Evolutionary conservation across 805 yeast genomes (phyloP).

Genomic region (Kuraishia molischiana): DNA sequence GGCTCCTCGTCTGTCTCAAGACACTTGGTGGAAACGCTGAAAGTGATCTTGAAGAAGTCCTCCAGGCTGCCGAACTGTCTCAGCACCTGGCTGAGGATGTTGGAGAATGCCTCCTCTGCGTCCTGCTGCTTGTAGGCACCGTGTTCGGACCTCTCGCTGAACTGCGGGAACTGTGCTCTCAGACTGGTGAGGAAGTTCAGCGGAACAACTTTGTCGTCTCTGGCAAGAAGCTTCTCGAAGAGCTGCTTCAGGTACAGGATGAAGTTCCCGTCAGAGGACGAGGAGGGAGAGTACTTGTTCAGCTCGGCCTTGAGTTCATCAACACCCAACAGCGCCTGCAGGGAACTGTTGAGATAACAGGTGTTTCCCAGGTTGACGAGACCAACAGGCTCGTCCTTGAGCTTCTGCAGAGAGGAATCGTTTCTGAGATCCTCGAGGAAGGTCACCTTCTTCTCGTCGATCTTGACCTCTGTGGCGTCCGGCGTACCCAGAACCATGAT

Average conservation of each 20-base stretch:
- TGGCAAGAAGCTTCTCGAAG: constrained; percentile 31
- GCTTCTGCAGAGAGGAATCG: constrained; percentile 26
- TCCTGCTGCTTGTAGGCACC: constrained; percentile 92
- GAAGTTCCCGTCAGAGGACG: constrained; percentile 17
- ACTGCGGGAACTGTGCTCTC: constrained; percentile 75
- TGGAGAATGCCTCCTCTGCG: constrained; percentile 94
- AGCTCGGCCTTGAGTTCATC: constrained; percentile 29
- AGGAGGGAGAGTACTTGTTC: constrained; percentile 5
- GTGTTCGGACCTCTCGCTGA: constrained; percentile 62
- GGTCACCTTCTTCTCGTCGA: constrained; percentile 43
- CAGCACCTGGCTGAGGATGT: constrained; percentile 47
- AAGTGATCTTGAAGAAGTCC: constrained; percentile 53
- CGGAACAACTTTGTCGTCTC: constrained; percentile 52
- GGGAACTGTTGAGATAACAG: constrained; percentile 64
- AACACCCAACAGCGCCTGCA: constrained; percentile 43
- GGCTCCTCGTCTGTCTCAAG: constrained; percentile 38
- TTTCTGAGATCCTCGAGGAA: constrained; percentile 63
- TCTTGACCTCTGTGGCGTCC: constrained; percentile 36
- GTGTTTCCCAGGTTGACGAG: constrained; percentile 67
- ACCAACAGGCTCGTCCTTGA: constrained; percentile 48
- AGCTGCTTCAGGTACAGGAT: constrained; percentile 26
- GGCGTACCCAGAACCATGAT: constrained; percentile 93
- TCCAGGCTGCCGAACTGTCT: constrained; percentile 41
- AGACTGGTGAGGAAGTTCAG: constrained; percentile 52
- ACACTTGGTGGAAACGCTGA: constrained; percentile 56